Percentiles rank a stretch among this genome's conserved stretches.
phyloP scores from a whole-genome alignment of 306 rosid genomes.

The Prunus dulcis region DNA sequence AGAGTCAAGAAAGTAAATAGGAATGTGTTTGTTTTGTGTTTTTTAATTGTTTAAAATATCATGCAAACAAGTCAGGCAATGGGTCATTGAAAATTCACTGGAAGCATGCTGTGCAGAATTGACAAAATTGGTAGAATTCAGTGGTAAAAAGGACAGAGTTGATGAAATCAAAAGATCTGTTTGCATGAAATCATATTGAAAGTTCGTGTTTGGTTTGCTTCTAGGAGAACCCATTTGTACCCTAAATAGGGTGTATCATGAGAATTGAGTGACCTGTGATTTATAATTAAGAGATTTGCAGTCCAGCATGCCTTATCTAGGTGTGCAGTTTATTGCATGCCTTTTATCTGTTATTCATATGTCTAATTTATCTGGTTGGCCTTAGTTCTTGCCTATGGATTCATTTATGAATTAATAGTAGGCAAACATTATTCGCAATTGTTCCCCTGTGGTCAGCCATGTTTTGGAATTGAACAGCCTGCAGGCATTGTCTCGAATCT shows the following conservation, averaged over 20 bases:
- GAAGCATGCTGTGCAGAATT: not conserved
- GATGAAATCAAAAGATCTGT: not conserved
- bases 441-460: not conserved
- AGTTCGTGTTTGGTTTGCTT: not conserved
- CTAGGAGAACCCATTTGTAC: no score
- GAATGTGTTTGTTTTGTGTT: not conserved
- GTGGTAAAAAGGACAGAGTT: not conserved
- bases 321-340: not conserved
- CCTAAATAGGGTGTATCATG: no score
- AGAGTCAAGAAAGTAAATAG: not conserved
- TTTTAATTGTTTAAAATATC: not conserved
- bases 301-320: no score
- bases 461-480: not conserved
- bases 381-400: not conserved
- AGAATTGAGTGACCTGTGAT: no score
- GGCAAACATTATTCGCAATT: not conserved
- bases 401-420: not conserved
- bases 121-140: not conserved
- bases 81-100: not conserved
- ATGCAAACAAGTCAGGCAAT: conserved; percentile 15
- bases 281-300: no score
- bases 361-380: not conserved
- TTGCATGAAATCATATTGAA: not conserved
- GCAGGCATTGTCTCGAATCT: not conserved
- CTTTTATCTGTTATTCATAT: not conserved